These are phyloP conservation scores for Cordyceps fumosorosea DNA, from an alignment of 2,329 filamentous ascomycete species.

Conservation along the genomic window DNA sequence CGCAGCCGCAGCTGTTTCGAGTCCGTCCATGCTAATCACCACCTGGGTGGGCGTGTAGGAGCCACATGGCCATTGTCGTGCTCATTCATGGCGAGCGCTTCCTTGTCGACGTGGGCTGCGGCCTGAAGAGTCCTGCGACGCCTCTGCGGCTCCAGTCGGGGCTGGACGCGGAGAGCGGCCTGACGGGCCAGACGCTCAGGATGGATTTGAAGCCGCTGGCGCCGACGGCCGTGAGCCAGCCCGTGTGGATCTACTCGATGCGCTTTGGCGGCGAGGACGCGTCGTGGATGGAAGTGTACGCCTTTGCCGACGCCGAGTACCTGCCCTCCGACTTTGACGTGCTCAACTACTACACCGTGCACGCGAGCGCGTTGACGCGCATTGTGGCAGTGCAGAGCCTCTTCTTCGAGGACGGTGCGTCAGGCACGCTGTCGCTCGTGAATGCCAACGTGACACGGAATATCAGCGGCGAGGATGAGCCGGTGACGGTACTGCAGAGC, in stretches of 20 bases:
- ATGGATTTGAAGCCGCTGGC: background rate
- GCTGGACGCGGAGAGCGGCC: background rate
- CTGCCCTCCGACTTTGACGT: background rate
- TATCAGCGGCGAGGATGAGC: background rate
- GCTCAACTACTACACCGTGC: conserved; percentile 10
- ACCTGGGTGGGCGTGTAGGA: background rate
- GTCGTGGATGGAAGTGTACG: conserved; percentile 1
- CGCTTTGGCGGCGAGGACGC: background rate
- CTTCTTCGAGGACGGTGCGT: background rate
- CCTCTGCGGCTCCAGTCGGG: background rate
- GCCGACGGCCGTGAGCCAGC: background rate
- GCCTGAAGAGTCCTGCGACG: background rate
- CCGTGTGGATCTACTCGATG: conserved; percentile 5
- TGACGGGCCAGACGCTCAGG: background rate
- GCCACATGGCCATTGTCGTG: conserved; percentile 5
- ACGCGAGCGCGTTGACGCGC: background rate
- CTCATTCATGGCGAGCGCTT: background rate
- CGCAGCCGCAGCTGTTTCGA: background rate
- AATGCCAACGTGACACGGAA: background rate
- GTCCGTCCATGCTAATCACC: background rate
- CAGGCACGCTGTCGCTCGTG: background rate
- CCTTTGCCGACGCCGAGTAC: conserved; percentile 7
- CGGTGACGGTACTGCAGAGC: background rate
- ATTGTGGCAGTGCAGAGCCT: conserved; percentile 4
- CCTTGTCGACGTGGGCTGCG: conserved; percentile 2